A percentile compares a stretch with the other conserved stretches of the same genome.
Evolutionary conservation across 345 rosid genomes (phyloP).

Genomic region (Geranium rotundifolium): DNA sequence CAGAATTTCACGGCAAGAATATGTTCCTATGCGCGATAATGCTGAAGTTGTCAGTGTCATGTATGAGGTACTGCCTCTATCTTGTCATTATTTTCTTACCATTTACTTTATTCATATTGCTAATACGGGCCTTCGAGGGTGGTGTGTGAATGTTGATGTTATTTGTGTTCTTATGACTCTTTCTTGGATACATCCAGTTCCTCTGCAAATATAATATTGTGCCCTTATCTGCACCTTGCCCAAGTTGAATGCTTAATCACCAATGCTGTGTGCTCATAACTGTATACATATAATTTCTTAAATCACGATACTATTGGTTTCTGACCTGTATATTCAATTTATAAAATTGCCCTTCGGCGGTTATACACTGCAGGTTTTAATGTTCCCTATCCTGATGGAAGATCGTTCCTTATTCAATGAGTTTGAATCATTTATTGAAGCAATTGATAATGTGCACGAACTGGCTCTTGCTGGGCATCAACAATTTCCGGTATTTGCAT

Average conservation of each 20-base stretch:
- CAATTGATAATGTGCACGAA: constrained; percentile 85
- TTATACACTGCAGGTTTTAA: constrained; percentile 58
- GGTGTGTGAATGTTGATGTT: background rate
- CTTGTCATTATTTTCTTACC: background rate
- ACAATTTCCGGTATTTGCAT: constrained; percentile 68
- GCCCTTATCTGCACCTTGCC: no score
- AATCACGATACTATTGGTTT: no score
- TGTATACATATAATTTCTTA: no score
- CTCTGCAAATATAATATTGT: background rate
- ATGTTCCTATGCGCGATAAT: constrained; percentile 60
- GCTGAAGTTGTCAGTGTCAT: constrained; percentile 70
- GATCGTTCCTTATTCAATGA: constrained; percentile 61
- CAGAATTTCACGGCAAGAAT: constrained; percentile 35
- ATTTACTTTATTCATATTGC: background rate
- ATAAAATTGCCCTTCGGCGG: background rate
- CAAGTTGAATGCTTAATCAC: no score
- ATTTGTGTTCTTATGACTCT: background rate
- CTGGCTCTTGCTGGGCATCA: constrained; percentile 82
- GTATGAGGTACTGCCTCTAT: constrained; percentile 64
- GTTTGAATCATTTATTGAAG: constrained; percentile 79
- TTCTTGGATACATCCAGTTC: background rate
- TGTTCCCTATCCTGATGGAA: constrained; percentile 81
- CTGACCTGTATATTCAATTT: no score
- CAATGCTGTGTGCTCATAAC: no score
- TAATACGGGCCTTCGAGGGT: background rate